Evolutionary conservation across 1,284 basidiomycete species (phyloP).

Genomic region (Tilletiaria anomala): DNA sequence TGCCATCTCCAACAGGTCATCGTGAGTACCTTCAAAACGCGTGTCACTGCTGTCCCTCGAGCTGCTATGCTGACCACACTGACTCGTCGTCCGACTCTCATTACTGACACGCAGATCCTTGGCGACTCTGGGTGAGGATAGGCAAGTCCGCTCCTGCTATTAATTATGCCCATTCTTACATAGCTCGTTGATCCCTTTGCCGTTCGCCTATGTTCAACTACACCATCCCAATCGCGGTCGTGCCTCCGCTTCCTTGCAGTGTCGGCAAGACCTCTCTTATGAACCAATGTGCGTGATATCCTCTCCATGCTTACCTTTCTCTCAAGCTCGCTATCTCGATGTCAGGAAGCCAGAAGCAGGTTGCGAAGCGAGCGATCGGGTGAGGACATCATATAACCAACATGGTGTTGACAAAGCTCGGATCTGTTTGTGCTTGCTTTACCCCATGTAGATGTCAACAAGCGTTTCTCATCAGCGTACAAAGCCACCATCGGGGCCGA

Average conservation of each 20-base stretch:
- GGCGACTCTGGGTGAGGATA: conserved; percentile 29
- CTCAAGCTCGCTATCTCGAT: neutral
- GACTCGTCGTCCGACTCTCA: neutral
- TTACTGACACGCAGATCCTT: conserved; percentile 12
- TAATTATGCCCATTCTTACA: neutral
- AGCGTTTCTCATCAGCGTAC: conserved; percentile 98
- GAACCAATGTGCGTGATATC: conserved; percentile 61
- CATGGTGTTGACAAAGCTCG: too few species aligned
- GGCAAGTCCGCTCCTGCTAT: neutral
- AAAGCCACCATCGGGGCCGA: conserved; percentile 49
- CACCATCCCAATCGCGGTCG: too few species aligned
- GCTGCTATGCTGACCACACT: neutral
- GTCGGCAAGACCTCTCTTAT: conserved; percentile 99
- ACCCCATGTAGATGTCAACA: conserved; percentile 65
- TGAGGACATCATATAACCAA: too few species aligned
- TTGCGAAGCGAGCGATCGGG: too few species aligned
- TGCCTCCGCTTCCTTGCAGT: too few species aligned
- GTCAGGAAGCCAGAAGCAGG: too few species aligned
- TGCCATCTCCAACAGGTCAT: too few species aligned
- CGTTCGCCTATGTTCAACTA: neutral
- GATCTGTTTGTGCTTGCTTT: too few species aligned
- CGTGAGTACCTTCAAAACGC: conserved; percentile 13
- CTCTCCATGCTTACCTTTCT: neutral
- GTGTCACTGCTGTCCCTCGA: neutral
- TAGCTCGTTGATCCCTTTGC: neutral